phyloP scores from a whole-genome alignment of 768 basidiomycete genomes.

The Mycena chlorophos region DNA sequence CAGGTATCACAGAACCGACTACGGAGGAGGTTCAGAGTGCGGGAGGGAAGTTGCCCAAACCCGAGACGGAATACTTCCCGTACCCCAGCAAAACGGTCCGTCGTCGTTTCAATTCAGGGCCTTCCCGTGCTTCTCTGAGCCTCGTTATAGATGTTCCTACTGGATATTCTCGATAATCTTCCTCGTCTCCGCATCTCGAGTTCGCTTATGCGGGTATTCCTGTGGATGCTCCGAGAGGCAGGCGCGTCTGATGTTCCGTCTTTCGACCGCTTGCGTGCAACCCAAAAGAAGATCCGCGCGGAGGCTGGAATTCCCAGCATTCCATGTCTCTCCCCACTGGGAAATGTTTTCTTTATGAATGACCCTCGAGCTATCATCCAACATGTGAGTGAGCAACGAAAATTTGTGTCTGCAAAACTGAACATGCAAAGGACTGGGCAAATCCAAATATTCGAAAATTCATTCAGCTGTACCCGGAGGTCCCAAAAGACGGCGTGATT shows the following conservation, averaged over 20 bases:
- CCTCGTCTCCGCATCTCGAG: constrained; percentile 7
- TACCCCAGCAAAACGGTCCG: constrained; percentile 6
- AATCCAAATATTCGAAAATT: constrained; percentile 28
- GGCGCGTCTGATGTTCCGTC: constrained; percentile 9
- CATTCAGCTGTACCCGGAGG: constrained; percentile 32
- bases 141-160: constrained; percentile 12
- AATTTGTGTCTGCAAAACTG: neutral
- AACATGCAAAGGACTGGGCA: constrained; percentile 31
- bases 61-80: constrained; percentile 4
- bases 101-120: neutral
- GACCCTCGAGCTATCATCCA: constrained; percentile 5
- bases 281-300: constrained; percentile 8
- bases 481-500: constrained; percentile 27
- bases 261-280: neutral
- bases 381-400: neutral
- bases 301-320: constrained; percentile 2
- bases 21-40: neutral
- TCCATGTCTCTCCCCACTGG: constrained; percentile 1
- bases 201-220: constrained; percentile 6
- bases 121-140: neutral
- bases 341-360: constrained; percentile 14
- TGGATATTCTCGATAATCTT: constrained; percentile 13
- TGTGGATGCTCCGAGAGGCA: constrained; percentile 8
- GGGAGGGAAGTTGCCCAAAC: neutral
- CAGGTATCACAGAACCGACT: constrained; percentile 1